phyloP scores from a whole-genome alignment of 2,329 filamentous ascomycete species.

The Aspergillus sp. region DNA sequence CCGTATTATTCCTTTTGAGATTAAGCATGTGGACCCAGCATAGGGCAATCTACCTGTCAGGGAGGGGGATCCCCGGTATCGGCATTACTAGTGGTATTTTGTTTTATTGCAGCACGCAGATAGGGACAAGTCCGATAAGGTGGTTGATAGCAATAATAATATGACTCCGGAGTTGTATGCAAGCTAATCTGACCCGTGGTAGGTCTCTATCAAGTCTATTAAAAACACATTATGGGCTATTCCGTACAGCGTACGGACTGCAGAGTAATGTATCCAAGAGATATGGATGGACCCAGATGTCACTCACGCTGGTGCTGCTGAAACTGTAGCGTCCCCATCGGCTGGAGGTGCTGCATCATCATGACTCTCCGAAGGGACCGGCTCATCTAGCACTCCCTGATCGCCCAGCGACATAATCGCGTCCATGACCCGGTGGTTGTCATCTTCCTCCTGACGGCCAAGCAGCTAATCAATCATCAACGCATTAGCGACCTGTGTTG shows the following conservation, averaged over 20 bases:
- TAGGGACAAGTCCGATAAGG: neutral
- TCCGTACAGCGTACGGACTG: too few species aligned
- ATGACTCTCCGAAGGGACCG: neutral
- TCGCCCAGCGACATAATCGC: conserved; percentile 37
- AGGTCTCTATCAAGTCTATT: too few species aligned
- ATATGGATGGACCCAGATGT: too few species aligned
- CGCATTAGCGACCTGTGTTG: conserved; percentile 2
- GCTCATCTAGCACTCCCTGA: conserved; percentile 29
- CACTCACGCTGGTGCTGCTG: neutral
- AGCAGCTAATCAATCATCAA: conserved; percentile 24
- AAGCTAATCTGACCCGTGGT: too few species aligned
- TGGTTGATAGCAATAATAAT: too few species aligned
- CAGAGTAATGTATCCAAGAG: too few species aligned
- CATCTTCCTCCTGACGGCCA: conserved; percentile 36
- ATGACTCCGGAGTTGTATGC: too few species aligned
- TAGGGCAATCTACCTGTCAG: neutral
- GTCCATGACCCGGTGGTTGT: conserved; percentile 34
- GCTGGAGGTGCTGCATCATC: neutral
- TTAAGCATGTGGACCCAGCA: neutral
- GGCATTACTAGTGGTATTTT: neutral
- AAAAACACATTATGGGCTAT: too few species aligned
- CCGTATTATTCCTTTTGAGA: neutral
- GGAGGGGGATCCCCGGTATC: neutral
- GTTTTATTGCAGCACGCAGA: neutral
- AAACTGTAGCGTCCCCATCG: neutral